Evolutionary conservation across 768 basidiomycete species (phyloP).

Genomic region (Trametes punicea): DNA sequence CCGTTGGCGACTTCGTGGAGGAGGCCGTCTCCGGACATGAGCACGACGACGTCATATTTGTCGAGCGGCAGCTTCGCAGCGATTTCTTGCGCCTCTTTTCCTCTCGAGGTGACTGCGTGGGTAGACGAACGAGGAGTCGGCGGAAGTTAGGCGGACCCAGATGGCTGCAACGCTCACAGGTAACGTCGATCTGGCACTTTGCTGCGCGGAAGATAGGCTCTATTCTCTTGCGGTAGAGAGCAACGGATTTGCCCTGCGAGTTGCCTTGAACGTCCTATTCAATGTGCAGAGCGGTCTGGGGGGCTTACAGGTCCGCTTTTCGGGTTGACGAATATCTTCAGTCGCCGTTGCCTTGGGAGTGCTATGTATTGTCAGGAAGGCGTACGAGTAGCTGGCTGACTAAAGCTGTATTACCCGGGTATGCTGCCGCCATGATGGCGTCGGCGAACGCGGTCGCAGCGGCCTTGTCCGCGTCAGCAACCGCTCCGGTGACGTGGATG

Average conservation of each 20-base stretch:
- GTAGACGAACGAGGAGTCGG: too few relatives aligned
- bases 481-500: constrained; percentile 42
- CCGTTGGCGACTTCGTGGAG: constrained; percentile 85
- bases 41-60: constrained; percentile 63
- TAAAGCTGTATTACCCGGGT: constrained; percentile 46
- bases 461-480: constrained; percentile 34
- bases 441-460: constrained; percentile 50
- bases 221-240: constrained; percentile 53
- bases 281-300: neutral
- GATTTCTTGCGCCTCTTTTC: constrained; percentile 65
- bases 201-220: constrained; percentile 73
- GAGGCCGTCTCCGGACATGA: constrained; percentile 82
- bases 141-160: neutral
- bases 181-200: constrained; percentile 57
- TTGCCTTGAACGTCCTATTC: neutral
- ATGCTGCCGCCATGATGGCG: constrained; percentile 52
- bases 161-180: constrained; percentile 41
- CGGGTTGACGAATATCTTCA: constrained; percentile 79
- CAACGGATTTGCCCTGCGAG: constrained; percentile 56
- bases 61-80: constrained; percentile 51
- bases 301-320: constrained; percentile 65
- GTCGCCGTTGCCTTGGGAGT: constrained; percentile 47
- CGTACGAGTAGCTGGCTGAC: neutral
- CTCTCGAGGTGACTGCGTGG: constrained; percentile 60
- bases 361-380: constrained; percentile 33